A percentile compares a stretch with the other conserved stretches of the same genome.
phyloP scores from a whole-genome alignment of 2,329 filamentous ascomycete genomes.

The Aspergillus brasiliensis region DNA sequence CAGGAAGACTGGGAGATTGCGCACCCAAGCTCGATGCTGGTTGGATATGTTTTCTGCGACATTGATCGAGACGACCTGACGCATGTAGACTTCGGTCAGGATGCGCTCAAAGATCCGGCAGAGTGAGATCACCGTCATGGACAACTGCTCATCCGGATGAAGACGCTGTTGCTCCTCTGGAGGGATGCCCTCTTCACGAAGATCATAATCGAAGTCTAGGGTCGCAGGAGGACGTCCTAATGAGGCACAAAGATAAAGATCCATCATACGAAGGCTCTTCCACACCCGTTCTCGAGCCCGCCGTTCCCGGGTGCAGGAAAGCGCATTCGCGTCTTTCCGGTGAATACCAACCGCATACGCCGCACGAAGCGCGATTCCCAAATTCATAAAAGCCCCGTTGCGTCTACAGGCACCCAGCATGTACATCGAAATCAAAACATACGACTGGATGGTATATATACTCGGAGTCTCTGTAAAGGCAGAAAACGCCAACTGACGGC shows the following conservation, averaged over 20 bases:
- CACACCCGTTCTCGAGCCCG: constrained; percentile 52
- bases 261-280: constrained; percentile 56
- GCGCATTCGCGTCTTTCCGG: constrained; percentile 54
- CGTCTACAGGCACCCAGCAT: constrained; percentile 55
- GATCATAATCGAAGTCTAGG: constrained; percentile 52
- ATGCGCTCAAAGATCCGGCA: constrained; percentile 48
- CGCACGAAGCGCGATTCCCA: constrained; percentile 55
- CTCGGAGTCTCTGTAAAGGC: constrained; percentile 54
- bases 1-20: constrained; percentile 46
- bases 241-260: constrained; percentile 54
- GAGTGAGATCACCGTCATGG: constrained; percentile 50
- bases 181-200: constrained; percentile 37
- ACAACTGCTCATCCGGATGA: constrained; percentile 45
- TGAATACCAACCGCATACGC: constrained; percentile 57
- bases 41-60: constrained; percentile 46
- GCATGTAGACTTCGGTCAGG: constrained; percentile 47
- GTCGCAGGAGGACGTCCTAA: constrained; percentile 57
- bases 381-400: constrained; percentile 56
- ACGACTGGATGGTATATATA: constrained; percentile 54
- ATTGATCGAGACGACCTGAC: constrained; percentile 45
- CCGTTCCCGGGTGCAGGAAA: constrained; percentile 48
- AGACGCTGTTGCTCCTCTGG: constrained; percentile 21
- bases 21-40: constrained; percentile 47
- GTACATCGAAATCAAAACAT: constrained; percentile 54
- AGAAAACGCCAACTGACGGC: constrained; percentile 47